Percentiles rank a stretch among this genome's conserved stretches.
These are phyloP conservation scores for Groenewaldozyma tartarivorans DNA, from an alignment of 805 yeast species.

Conservation along the genomic window DNA sequence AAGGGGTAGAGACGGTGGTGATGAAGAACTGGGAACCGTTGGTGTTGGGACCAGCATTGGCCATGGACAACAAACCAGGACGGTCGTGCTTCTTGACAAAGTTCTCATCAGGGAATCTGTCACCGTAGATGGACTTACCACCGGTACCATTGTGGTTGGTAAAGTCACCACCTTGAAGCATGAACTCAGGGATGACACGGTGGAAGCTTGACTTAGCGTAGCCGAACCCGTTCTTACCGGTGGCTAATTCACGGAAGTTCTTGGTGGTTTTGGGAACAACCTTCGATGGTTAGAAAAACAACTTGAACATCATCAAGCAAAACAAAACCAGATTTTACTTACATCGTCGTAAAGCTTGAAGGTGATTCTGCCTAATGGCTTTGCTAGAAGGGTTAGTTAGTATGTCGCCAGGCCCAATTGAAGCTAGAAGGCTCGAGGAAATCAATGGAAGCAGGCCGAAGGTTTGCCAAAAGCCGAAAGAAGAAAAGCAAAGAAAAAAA, in stretches of 20 bases:
- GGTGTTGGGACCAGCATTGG: conserved; percentile 97
- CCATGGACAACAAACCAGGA: conserved; percentile 87
- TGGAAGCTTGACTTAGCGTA: conserved; percentile 84
- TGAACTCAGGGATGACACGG: conserved; percentile 93
- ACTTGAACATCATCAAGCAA: not conserved
- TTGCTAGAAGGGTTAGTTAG: conserved; percentile 26
- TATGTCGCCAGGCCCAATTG: not conserved
- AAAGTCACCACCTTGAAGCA: conserved; percentile 94
- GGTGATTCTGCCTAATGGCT: conserved; percentile 70
- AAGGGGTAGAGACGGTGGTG: conserved; percentile 78
- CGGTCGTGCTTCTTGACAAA: conserved; percentile 57
- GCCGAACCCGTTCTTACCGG: conserved; percentile 93
- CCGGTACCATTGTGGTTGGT: conserved; percentile 85
- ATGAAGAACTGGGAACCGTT: conserved; percentile 97
- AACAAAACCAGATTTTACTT: conserved; percentile 1
- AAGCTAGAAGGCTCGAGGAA: not conserved
- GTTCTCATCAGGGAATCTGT: conserved; percentile 72
- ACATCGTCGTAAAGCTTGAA: conserved; percentile 85
- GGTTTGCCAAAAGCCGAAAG: not conserved
- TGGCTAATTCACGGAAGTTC: conserved; percentile 89
- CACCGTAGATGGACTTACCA: conserved; percentile 78
- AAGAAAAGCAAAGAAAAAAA: not conserved
- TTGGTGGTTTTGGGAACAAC: conserved; percentile 87
- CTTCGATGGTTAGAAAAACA: conserved; percentile 1
- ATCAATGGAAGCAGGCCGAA: not conserved